Evolutionary conservation across 805 yeast genomes (phyloP).

Genomic region (Kodamaea hsintzibuensis): DNA sequence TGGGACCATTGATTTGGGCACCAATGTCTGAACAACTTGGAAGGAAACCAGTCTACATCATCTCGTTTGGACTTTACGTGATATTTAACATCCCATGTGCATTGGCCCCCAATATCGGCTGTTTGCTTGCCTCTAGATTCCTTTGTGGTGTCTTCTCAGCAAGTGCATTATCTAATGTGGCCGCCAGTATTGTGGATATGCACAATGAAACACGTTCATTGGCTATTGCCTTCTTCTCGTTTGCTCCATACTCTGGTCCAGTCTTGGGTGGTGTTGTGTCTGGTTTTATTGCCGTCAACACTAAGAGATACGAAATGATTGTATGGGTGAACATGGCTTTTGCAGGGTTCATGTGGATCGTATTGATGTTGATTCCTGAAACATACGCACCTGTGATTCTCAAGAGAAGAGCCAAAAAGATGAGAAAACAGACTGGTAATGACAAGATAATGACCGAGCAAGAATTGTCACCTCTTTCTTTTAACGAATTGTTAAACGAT

Average conservation of each 20-base stretch:
- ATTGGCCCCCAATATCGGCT: conserved; percentile 76
- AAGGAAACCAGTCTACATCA: conserved; percentile 76
- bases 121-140: conserved; percentile 78
- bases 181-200: conserved; percentile 89
- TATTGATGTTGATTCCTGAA: conserved; percentile 72
- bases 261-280: conserved; percentile 85
- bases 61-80: conserved; percentile 71
- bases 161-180: conserved; percentile 81
- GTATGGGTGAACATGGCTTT: conserved; percentile 93
- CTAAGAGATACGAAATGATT: conserved; percentile 70
- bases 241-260: conserved; percentile 92
- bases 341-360: conserved; percentile 80
- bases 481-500: conserved; percentile 66
- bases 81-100: conserved; percentile 88
- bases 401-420: conserved; percentile 59
- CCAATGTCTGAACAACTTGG: conserved; percentile 86
- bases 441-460: conserved; percentile 87
- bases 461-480: conserved; percentile 75
- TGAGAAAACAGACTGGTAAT: conserved; percentile 81
- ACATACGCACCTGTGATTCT: conserved; percentile 84
- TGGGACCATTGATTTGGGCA: conserved; percentile 89
- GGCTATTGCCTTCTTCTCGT: conserved; percentile 89
- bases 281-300: conserved; percentile 76
- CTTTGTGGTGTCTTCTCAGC: conserved; percentile 84
- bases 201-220: conserved; percentile 80